Conservation (phyloP, 2,329 filamentous ascomycete species). For the Chrysosporium keratinophilum region DNA sequence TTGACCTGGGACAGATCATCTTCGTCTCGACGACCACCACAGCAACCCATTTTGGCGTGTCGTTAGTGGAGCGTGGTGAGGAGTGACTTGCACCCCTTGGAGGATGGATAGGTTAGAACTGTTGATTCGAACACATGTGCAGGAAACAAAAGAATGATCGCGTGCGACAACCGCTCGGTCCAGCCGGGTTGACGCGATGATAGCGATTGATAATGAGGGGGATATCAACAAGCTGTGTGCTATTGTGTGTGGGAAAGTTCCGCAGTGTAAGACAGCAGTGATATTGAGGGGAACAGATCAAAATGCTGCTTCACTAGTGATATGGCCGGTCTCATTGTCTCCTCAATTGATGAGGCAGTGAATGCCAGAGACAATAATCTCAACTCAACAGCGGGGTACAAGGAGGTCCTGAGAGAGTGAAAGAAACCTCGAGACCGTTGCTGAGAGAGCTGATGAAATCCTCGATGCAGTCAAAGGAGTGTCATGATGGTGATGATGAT, state of each 20-base stretch:
- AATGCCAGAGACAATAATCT: background rate
- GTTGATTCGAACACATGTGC: background rate
- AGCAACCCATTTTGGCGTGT: constrained; percentile 51
- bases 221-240: background rate
- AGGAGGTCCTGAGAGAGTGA: background rate
- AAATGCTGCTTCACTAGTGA: background rate
- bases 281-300: background rate
- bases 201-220: background rate
- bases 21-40: constrained; percentile 42
- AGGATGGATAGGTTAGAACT: background rate
- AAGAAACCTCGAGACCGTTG: background rate
- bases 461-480: background rate
- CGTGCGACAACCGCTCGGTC: constrained; percentile 8
- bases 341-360: background rate
- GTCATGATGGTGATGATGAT: background rate
- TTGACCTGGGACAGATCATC: constrained; percentile 54
- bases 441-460: background rate
- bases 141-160: constrained; percentile 1
- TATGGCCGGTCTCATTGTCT: background rate
- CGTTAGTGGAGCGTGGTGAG: too few species aligned
- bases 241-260: constrained; percentile 4
- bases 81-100: background rate
- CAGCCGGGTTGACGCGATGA: constrained; percentile 11
- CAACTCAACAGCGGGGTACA: background rate
- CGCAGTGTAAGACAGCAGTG: background rate